A percentile compares a stretch with the other conserved stretches of the same genome.
Conservation (phyloP, 257 asterid species). For the Knoxia roxburghii region DNA sequence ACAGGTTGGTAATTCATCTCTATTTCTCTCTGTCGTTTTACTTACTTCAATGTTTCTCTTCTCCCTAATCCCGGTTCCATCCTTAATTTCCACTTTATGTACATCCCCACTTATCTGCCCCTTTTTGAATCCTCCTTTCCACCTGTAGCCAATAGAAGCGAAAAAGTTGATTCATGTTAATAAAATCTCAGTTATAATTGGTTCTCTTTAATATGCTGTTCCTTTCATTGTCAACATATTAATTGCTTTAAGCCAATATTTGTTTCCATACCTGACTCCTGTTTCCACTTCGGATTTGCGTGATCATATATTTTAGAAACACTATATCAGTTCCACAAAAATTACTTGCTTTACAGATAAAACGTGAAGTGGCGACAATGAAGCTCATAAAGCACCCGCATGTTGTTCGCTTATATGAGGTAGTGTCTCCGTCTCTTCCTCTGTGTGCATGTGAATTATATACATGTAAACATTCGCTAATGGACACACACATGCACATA, state of each 20-base stretch:
- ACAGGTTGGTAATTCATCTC: constrained; percentile 44
- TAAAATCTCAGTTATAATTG: neutral
- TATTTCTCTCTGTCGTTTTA: neutral
- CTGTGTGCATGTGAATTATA: neutral
- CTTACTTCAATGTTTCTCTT: neutral
- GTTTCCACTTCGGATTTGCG: constrained; percentile 1
- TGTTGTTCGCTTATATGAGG: constrained; percentile 77
- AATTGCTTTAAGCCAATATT: neutral
- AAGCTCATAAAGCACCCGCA: constrained; percentile 80
- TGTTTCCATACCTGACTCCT: neutral
- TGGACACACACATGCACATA: neutral
- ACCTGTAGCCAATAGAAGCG: neutral
- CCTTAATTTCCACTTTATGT: neutral
- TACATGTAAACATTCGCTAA: neutral
- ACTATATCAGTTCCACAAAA: constrained; percentile 9
- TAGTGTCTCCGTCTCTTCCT: constrained; percentile 21
- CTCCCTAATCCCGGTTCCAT: neutral
- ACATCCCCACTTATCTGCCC: neutral
- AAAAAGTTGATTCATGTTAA: neutral
- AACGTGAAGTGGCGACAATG: constrained; percentile 88
- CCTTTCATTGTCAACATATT: neutral
- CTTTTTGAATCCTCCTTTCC: neutral
- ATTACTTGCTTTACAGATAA: constrained; percentile 49
- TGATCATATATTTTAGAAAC: no score
- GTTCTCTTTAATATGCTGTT: neutral